phyloP scores from a whole-genome alignment of 1,284 basidiomycete species.

The Termitomyces sp. region DNA sequence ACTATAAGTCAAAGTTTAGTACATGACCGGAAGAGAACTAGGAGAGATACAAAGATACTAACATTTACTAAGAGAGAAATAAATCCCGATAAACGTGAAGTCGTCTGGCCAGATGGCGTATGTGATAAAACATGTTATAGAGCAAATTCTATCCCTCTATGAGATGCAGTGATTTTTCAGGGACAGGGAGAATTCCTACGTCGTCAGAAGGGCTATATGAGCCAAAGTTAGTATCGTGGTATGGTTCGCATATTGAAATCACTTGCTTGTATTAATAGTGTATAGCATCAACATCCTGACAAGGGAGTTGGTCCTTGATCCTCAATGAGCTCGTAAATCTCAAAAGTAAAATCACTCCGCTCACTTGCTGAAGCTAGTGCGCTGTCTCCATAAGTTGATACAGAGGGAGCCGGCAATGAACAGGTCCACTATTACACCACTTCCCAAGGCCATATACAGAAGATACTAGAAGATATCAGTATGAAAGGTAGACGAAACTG shows the following conservation, averaged over 20 bases:
- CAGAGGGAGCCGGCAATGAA: conserved; percentile 17
- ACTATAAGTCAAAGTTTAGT: conserved; percentile 14
- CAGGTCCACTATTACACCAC: conserved; percentile 17
- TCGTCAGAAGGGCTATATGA: conserved; percentile 12
- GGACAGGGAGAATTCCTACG: not conserved
- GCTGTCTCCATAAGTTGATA: not conserved
- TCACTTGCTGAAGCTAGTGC: not conserved
- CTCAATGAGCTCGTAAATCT: not conserved
- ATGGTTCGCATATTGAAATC: not conserved
- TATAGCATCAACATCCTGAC: conserved; percentile 26
- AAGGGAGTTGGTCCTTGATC: conserved; percentile 20
- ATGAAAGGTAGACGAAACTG: not conserved
- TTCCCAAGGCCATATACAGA: conserved; percentile 17
- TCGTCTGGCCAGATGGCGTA: conserved; percentile 26
- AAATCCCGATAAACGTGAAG: conserved; percentile 27
- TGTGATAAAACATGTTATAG: conserved; percentile 26
- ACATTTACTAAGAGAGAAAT: conserved; percentile 30
- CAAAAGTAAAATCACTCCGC: not conserved
- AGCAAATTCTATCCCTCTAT: conserved; percentile 16
- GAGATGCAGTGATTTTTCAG: too few species aligned
- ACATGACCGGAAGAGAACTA: not conserved
- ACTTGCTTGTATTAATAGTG: conserved; percentile 25
- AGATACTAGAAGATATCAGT: conserved; percentile 5
- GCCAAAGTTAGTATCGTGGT: not conserved
- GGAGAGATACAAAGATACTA: not conserved